These are phyloP conservation scores for Limtongia smithiae DNA, from an alignment of 805 yeast genomes.

Conservation along the genomic window DNA sequence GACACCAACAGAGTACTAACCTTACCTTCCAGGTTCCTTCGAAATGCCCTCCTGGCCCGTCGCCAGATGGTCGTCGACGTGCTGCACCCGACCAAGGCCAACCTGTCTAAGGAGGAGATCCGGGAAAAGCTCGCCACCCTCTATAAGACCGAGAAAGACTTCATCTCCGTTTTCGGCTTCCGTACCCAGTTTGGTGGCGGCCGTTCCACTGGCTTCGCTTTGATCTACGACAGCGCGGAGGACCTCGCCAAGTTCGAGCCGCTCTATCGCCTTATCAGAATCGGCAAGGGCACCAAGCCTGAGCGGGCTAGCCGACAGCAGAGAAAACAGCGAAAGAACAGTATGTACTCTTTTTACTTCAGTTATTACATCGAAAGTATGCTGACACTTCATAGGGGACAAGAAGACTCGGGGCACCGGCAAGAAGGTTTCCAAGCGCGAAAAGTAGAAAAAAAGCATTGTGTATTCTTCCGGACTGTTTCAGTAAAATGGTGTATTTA, in stretches of 20 bases:
- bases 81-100: constrained; percentile 98
- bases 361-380: neutral
- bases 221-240: constrained; percentile 95
- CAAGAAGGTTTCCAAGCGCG: constrained; percentile 76
- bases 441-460: constrained; percentile 27
- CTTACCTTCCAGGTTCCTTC: constrained; percentile 56
- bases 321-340: constrained; percentile 99
- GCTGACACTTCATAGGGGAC: constrained; percentile 42
- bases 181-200: constrained; percentile 99
- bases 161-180: constrained; percentile 98
- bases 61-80: constrained; percentile 99
- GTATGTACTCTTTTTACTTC: constrained; percentile 36
- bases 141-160: constrained; percentile 89
- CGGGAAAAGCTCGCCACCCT: constrained; percentile 86
- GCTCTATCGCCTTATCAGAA: constrained; percentile 97
- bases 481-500: constrained; percentile 9
- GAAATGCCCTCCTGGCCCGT: constrained; percentile 99
- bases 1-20: constrained; percentile 2
- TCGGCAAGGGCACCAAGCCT: constrained; percentile 93
- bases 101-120: constrained; percentile 98
- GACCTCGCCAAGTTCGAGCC: constrained; percentile 99
- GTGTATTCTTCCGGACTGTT: constrained; percentile 10
- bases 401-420: constrained; percentile 99
- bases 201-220: constrained; percentile 98
- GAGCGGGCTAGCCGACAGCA: constrained; percentile 99